These are phyloP conservation scores for Xylaria longipes DNA, from an alignment of 495 filamentous ascomycete species.

Conservation along the genomic window DNA sequence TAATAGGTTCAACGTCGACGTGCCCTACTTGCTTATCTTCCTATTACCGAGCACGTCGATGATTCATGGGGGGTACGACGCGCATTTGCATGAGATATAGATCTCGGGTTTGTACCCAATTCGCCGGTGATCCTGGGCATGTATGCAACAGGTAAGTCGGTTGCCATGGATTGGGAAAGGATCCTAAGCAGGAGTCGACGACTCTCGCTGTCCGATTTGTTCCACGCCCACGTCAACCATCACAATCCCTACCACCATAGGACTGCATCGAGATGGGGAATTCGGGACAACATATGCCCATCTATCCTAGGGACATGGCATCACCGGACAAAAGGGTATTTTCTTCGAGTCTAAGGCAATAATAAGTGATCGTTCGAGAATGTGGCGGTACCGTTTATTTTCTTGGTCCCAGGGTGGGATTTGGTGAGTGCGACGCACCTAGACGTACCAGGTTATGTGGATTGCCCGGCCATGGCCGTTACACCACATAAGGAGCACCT, in stretches of 20 bases:
- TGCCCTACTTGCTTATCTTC: not conserved
- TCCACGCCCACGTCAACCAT: not conserved
- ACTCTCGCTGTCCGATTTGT: not conserved
- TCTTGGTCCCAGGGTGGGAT: not conserved
- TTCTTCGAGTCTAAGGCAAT: not conserved
- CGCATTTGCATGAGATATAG: not conserved
- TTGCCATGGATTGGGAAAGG: not conserved
- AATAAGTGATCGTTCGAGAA: not conserved
- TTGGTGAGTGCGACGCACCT: constrained; percentile 1
- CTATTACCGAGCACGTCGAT: not conserved
- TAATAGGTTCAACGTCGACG: not conserved
- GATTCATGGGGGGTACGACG: not conserved
- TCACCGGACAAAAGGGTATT: not conserved
- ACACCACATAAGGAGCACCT: not conserved
- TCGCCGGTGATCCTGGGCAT: not conserved
- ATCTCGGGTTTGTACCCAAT: not conserved
- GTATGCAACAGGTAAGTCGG: not conserved
- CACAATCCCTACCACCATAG: not conserved
- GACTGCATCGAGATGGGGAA: not conserved
- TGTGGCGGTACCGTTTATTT: not conserved
- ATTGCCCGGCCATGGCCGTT: not conserved
- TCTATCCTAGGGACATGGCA: not conserved
- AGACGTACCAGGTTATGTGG: not conserved
- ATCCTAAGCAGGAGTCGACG: not conserved
- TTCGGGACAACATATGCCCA: too few relatives aligned